Evolutionary conservation across 169 alveolate species (phyloP), one percentile per base, ranked within the genome.

Genomic region (Babesia bovis): DNA sequence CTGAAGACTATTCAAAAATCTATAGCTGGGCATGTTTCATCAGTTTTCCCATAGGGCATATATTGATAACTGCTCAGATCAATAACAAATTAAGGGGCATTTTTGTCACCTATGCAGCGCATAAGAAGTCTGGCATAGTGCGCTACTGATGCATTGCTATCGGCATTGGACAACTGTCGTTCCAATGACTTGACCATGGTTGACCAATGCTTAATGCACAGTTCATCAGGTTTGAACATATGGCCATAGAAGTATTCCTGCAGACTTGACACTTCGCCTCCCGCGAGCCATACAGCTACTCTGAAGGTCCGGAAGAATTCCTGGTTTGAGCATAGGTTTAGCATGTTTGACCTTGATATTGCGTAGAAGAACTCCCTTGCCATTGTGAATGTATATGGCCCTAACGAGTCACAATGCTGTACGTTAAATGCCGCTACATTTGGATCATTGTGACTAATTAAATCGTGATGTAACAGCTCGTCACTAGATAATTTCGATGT

Each of bases 221-320:
- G n/a, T 67, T 77, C 85, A 35, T 77, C 85, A 36, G 58, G 52
- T 82, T 70, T 77, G 73, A 77, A 77, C 44, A 77, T 30, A 49
- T 77, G 85, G 51, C 85, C 85, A 32, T 67, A 77, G 66, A 77
- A 77, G 82, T 66, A 45, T 45, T 63, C 66, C 67, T 77, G 72
- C 3, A 77, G 45, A 42, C 49, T 40, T 28, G 85, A 67, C 23
- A 59, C 73, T 40, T 67, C 67, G 40, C 81, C 85, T 4, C 82
- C 82, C 15, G 76, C 63, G 25, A 77, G 66, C 85, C 85, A 77
- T 19, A 68, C 82, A 4, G 72, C 81, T 4, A 58, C 56, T 4
- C 82, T 30, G 72, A 65, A 77, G 15, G 65, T 6, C 19, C 73
- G 38, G 72, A 55, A 66, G 65, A 66, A 53, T 25, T 77, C 85